Conservation (phyloP, 257 asterid species). For the Striga asiatica region DNA sequence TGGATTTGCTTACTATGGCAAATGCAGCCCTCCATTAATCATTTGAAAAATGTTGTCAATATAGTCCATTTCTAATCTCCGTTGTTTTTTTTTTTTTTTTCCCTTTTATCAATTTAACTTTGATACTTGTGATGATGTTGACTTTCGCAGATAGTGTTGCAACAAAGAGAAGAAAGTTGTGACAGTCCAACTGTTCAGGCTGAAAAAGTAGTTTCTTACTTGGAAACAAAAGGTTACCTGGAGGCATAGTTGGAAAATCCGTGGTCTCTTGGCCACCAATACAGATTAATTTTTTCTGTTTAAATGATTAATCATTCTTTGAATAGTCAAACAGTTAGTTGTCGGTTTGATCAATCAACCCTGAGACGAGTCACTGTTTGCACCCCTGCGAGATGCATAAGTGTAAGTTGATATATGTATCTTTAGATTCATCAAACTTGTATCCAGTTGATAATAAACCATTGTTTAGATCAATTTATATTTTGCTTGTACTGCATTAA, state of each 20-base stretch:
- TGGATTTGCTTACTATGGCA: not conserved
- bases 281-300: not conserved
- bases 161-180: slow-evolving; percentile 42
- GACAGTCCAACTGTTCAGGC: slow-evolving; percentile 67
- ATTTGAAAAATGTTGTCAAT: not conserved
- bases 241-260: slow-evolving; percentile 33
- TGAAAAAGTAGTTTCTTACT: slow-evolving; percentile 48
- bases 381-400: slow-evolving; percentile 1
- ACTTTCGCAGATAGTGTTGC: slow-evolving; percentile 72
- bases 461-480: not conserved
- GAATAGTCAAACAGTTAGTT: slow-evolving; percentile 2
- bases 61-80: not conserved
- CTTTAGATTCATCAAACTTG: not conserved
- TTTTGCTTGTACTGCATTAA: slow-evolving; percentile 7
- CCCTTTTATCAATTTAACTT: no score
- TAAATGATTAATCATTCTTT: not conserved
- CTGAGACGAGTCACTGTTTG: slow-evolving; percentile 11
- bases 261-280: not conserved
- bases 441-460: slow-evolving; percentile 4
- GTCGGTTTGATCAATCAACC: slow-evolving; percentile 31
- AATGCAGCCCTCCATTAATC: not conserved
- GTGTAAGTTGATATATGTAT: not conserved
- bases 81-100: not conserved
- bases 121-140: no score
- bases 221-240: slow-evolving; percentile 70